These are phyloP conservation scores for Jacaranda mimosifolia DNA, from an alignment of 257 asterid genomes.

Conservation along the genomic window DNA sequence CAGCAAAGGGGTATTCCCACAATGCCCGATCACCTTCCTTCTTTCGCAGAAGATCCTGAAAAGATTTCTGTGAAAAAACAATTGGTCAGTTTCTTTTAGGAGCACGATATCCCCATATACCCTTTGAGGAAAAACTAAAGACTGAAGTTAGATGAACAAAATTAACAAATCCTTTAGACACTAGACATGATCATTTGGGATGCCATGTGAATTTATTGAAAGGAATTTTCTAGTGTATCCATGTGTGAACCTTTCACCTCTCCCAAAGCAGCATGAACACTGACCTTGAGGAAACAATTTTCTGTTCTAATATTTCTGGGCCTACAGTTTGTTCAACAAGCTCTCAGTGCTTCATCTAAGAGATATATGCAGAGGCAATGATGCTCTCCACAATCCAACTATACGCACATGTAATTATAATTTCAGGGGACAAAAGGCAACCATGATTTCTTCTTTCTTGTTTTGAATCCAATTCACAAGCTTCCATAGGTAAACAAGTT, in stretches of 20 bases:
- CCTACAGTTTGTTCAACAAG: slow-evolving; percentile 20
- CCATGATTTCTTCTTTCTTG: background rate
- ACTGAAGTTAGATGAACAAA: slow-evolving; percentile 15
- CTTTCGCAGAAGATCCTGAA: slow-evolving; percentile 96
- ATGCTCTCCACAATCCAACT: slow-evolving; percentile 12
- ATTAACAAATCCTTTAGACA: background rate
- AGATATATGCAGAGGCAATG: slow-evolving; percentile 16
- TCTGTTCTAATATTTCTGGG: slow-evolving; percentile 6
- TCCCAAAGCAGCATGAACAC: too few species aligned
- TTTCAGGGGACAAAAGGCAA: background rate
- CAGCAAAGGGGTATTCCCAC: slow-evolving; percentile 99
- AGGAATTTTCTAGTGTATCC: slow-evolving; percentile 1
- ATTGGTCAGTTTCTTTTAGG: slow-evolving; percentile 26
- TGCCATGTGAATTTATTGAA: slow-evolving; percentile 21
- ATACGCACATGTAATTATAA: slow-evolving; percentile 6
- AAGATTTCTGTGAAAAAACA: slow-evolving; percentile 71
- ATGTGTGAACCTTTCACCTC: too few species aligned
- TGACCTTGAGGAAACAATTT: background rate
- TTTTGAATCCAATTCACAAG: background rate
- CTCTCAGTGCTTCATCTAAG: slow-evolving; percentile 9
- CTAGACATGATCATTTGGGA: slow-evolving; percentile 4
- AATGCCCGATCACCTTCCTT: slow-evolving; percentile 93
- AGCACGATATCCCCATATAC: slow-evolving; percentile 24
- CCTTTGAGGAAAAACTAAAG: slow-evolving; percentile 2
- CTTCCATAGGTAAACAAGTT: background rate